Base-by-base conservation (phyloP, 495 filamentous ascomycete species). In the Talaromyces thailandensis region DNA sequence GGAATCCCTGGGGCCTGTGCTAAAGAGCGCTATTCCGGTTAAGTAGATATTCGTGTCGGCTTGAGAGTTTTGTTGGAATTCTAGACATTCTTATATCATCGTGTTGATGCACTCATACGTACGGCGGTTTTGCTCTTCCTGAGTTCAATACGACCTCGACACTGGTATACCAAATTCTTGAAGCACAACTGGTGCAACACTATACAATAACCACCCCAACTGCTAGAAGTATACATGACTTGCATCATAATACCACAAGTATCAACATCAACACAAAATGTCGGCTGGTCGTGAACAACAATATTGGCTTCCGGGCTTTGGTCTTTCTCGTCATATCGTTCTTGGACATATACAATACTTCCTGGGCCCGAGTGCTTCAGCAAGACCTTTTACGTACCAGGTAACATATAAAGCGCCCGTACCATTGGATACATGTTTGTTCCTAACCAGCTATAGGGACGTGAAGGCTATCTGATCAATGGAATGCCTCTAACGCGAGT, bases 281-380 rank as follows among this genome's bases (percentile, higher is more conserved):
- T 68, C 45, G 29, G 76, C 76, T 73, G 68, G 73, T 52, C 74
- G 67, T 58, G 71, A 71, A 45, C 75, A 77, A 62, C 73, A 79
- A 64, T 83, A 83, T 65, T 83, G 80, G 70, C 70, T 83, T 24
- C 80, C 81, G n/a, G 80, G 81, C 43, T 82, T 77, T 63, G 71
- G 75, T 4, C 76, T 82, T 16, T 82, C 79, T 56, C 79, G 80
- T 32, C 79, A 82, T 55, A 79, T 83, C 37, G 79, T 83, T 61
- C 70, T 83, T 26, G 76, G 77, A 37, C 75, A 82, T 29, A 81
- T 82, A 37, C 79, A 81, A 58, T 81, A 77, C 59, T 81, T 79
- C 61, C 75, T 83, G 6, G 81, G 81, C 9, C 80, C 80, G 25
- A 76, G 71, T 53, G 78, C 79, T 43, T 75, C 77, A 14, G 78